A percentile compares a stretch with the other conserved stretches of the same genome.
These are phyloP conservation scores for Tetracladium setigerum DNA, from an alignment of 495 filamentous ascomycete genomes.

Conservation along the genomic window DNA sequence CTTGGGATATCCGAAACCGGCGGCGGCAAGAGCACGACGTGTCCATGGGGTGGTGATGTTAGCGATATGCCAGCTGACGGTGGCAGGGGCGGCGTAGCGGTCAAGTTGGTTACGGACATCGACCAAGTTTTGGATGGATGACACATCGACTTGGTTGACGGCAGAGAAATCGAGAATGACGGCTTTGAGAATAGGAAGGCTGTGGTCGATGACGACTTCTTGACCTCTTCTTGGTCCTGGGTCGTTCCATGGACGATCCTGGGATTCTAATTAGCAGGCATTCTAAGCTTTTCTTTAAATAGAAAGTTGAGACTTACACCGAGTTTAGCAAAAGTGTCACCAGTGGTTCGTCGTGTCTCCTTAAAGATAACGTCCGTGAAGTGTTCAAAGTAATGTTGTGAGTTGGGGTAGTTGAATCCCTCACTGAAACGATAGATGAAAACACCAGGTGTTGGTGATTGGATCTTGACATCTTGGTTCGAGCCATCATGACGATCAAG, in stretches of 20 bases:
- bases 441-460: slow-evolving; percentile 80
- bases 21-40: slow-evolving; percentile 79
- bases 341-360: slow-evolving; percentile 68
- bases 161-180: slow-evolving; percentile 90
- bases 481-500: slow-evolving; percentile 79
- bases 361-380: slow-evolving; percentile 64
- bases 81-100: slow-evolving; percentile 69
- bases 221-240: slow-evolving; percentile 62
- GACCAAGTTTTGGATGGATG: slow-evolving; percentile 85
- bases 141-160: slow-evolving; percentile 91
- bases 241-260: slow-evolving; percentile 84
- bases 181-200: slow-evolving; percentile 70
- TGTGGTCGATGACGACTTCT: slow-evolving; percentile 32
- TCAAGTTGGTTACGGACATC: slow-evolving; percentile 95
- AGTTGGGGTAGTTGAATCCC: slow-evolving; percentile 92
- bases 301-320: slow-evolving; percentile 36
- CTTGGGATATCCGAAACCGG: slow-evolving; percentile 78
- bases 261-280: background rate
- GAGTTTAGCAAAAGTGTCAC: slow-evolving; percentile 43
- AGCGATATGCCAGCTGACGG: slow-evolving; percentile 91
- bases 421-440: slow-evolving; percentile 97
- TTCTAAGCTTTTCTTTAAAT: too few species aligned
- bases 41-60: slow-evolving; percentile 94
- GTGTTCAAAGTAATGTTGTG: slow-evolving; percentile 76
- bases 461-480: slow-evolving; percentile 72